A percentile compares a stretch with the other conserved stretches of the same genome.
Evolutionary conservation across 2,329 filamentous ascomycete species (phyloP).

Genomic region (Leptographium galeiforme): DNA sequence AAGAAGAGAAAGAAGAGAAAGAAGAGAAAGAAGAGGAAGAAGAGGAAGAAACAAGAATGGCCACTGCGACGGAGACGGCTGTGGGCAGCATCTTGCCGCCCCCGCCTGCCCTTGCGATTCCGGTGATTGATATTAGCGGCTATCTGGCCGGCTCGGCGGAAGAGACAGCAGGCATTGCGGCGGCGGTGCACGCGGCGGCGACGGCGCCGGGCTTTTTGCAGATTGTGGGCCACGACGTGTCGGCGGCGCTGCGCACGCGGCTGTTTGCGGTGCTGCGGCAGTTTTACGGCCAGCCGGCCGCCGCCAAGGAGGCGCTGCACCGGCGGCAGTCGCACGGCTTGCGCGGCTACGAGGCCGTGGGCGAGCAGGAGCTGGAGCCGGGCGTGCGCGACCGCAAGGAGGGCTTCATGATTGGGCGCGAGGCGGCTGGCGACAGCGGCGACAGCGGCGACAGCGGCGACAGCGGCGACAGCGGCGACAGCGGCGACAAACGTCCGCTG

Average conservation of each 20-base stretch:
- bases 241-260: conserved; percentile 13
- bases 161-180: background rate
- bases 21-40: background rate
- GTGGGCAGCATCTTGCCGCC: no score
- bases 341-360: conserved; percentile 16
- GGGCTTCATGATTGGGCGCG: conserved; percentile 19
- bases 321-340: conserved; percentile 12
- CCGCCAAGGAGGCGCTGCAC: conserved; percentile 15
- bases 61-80: background rate
- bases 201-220: conserved; percentile 21
- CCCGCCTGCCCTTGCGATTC: conserved; percentile 10
- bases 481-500: conserved; percentile 7
- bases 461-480: no score
- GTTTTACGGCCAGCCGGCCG: conserved; percentile 19
- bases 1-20: background rate
- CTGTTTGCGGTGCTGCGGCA: conserved; percentile 14
- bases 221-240: conserved; percentile 20
- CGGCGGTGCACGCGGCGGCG: conserved; percentile 10
- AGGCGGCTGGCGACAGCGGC: no score
- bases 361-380: conserved; percentile 14
- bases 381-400: conserved; percentile 17
- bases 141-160: conserved; percentile 8
- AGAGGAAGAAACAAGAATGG: background rate
- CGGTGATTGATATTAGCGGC: conserved; percentile 17
- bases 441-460: no score